Evolutionary conservation across 495 filamentous ascomycete species (phyloP).

Genomic region (Neurospora pannonica): DNA sequence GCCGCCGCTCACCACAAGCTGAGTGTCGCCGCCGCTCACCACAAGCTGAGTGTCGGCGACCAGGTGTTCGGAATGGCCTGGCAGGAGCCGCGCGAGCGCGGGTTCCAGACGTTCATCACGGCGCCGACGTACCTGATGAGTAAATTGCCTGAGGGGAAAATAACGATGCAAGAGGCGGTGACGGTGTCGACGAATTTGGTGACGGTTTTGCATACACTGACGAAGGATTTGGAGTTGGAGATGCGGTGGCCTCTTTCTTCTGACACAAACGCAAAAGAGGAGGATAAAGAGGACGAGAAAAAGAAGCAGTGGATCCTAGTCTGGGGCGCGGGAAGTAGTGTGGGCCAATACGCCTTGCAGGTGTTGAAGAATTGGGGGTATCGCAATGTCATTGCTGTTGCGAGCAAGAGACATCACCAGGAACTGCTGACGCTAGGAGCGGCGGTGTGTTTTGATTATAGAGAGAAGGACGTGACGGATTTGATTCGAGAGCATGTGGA

Average conservation of each 20-base stretch:
- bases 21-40: not conserved
- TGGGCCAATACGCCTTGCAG: constrained; percentile 41
- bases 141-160: constrained; percentile 27
- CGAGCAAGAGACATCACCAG: constrained; percentile 34
- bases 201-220: constrained; percentile 40
- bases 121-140: constrained; percentile 26
- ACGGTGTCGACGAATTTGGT: constrained; percentile 43
- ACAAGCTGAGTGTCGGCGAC: constrained; percentile 23
- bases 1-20: no score
- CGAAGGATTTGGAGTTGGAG: constrained; percentile 32
- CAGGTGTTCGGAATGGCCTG: constrained; percentile 42
- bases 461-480: constrained; percentile 22
- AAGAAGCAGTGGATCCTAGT: constrained; percentile 32
- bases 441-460: constrained; percentile 38
- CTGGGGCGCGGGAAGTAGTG: constrained; percentile 45
- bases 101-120: constrained; percentile 38
- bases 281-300: constrained; percentile 11
- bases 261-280: not conserved
- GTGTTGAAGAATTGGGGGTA: constrained; percentile 43
- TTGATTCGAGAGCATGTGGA: constrained; percentile 19
- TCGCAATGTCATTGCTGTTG: constrained; percentile 35
- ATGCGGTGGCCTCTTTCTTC: constrained; percentile 26
- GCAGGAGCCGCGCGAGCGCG: constrained; percentile 26
- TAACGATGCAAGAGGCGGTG: constrained; percentile 34
- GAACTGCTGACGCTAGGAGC: constrained; percentile 33